Evolutionary conservation across 352 stramenopile species (phyloP), one percentile per base, ranked within the genome.

Genomic region (Phytopythium kandeliae): DNA sequence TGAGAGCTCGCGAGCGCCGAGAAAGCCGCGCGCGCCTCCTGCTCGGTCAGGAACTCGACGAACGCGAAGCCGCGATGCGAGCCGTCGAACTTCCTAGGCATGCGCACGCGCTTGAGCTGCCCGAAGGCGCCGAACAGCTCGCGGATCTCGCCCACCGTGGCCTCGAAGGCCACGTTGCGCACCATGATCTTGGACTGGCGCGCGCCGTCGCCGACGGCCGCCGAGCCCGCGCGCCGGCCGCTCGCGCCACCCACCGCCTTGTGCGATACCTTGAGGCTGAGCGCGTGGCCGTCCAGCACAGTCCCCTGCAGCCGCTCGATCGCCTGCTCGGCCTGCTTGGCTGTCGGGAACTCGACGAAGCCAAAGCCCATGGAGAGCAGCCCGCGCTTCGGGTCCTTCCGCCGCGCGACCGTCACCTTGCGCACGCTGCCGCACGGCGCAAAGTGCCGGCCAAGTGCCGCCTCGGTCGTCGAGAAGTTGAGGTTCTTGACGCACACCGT

Each of bases 51-150:
- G 58, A 98, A 99, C 58, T 99, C 96, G 42, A 99, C 92, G 64
- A 99, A 99, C 17, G 95, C 97, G 68, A 99, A 99, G 46, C 83
- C 97, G 53, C 97, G 96, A 71, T 98, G 93, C 47, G 75, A 82
- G 44, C 97, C 97, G 71, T 99, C 97, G 61, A 99, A 99, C 65
- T 99, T 99, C 72, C 98, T 99, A 25, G 97, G 97, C 58, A 99
- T 90, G 19, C 96, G 92, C 48, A 99, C 89, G 46, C 86, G 96
- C 64, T 98, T 98, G 33, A 99, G 76, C 65, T 98, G 89, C 8
- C 97, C 97, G 58, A 98, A 99, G 5, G 87, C 88, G 22, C 78
- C 93, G 69, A 99, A 99, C 15, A 99, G 78, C 71, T 98, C 85
- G 10, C 97, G 81, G 40, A 99, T 79, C 55, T 99, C 97, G 50